A percentile compares a stretch with the other conserved stretches of the same genome.
These are phyloP conservation scores for Stagonosporopsis chrysanthemi DNA, from an alignment of 2,329 filamentous ascomycete species.

Conservation along the genomic window DNA sequence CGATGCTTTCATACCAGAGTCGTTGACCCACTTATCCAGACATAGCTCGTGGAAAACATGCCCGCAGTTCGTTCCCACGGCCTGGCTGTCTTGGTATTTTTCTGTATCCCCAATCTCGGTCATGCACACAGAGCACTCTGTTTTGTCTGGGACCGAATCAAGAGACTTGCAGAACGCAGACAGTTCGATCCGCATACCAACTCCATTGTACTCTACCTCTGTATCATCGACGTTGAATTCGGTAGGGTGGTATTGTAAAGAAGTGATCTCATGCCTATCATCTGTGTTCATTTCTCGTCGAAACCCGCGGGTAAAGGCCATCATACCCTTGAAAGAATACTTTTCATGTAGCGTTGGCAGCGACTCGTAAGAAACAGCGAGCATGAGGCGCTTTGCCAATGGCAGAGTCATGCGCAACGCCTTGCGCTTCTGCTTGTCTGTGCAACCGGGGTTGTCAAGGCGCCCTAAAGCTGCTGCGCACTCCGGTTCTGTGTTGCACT, in stretches of 20 bases:
- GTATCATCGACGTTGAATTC: constrained; percentile 4
- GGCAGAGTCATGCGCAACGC: not conserved
- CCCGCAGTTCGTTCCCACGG: constrained; percentile 5
- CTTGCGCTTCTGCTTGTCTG: not conserved
- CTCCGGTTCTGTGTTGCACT: not conserved
- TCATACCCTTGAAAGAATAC: constrained; percentile 2
- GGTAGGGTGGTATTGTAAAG: not conserved
- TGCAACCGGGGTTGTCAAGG: not conserved
- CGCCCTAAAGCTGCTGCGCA: not conserved
- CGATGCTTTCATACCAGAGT: constrained; percentile 7
- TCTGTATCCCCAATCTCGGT: not conserved
- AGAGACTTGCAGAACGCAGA: not conserved
- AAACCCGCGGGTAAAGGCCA: not conserved
- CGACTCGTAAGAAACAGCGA: not conserved
- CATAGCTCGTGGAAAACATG: constrained; percentile 10
- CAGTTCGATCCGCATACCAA: not conserved
- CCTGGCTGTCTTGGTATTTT: not conserved
- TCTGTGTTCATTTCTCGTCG: not conserved
- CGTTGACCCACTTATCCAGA: constrained; percentile 17
- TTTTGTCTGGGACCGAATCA: not conserved
- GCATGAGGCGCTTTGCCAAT: not conserved
- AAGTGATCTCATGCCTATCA: not conserved
- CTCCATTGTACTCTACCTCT: constrained; percentile 4
- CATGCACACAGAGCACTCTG: constrained; percentile 3
- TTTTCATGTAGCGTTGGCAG: not conserved